These are phyloP conservation scores for Tetracladium marchalianum DNA, from an alignment of 495 filamentous ascomycete species.

Conservation along the genomic window DNA sequence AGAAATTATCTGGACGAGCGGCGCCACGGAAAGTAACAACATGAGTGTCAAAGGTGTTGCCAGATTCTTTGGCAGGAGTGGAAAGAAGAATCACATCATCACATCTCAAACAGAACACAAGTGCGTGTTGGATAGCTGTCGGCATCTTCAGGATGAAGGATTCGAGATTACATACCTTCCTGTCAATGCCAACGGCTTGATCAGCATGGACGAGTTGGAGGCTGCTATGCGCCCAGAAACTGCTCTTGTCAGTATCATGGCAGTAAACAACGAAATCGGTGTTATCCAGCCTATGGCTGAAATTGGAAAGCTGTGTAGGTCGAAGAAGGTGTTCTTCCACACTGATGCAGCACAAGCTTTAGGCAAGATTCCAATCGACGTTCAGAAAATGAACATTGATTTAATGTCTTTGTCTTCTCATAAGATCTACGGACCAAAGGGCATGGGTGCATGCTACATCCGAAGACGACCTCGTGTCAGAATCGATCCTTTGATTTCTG, in stretches of 20 bases:
- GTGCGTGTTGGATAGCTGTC: slow-evolving; percentile 93
- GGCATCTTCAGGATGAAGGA: slow-evolving; percentile 93
- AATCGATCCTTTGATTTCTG: slow-evolving; percentile 90
- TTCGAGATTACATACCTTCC: slow-evolving; percentile 94
- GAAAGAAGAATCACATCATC: slow-evolving; percentile 98
- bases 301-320: slow-evolving; percentile 85
- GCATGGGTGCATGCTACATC: slow-evolving; percentile 92
- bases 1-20: slow-evolving; percentile 97
- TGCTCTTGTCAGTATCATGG: slow-evolving; percentile 89
- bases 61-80: slow-evolving; percentile 80
- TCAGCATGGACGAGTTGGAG: slow-evolving; percentile 80
- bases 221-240: slow-evolving; percentile 87
- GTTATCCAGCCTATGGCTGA: slow-evolving; percentile 92
- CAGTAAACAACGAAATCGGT: slow-evolving; percentile 98
- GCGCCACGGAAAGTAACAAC: slow-evolving; percentile 97
- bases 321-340: slow-evolving; percentile 95
- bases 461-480: slow-evolving; percentile 85
- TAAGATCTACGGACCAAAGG: slow-evolving; percentile 98
- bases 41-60: slow-evolving; percentile 99
- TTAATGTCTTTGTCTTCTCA: slow-evolving; percentile 98
- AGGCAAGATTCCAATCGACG: slow-evolving; percentile 92
- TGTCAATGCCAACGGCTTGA: slow-evolving; percentile 72
- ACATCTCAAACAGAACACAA: slow-evolving; percentile 98
- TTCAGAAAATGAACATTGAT: slow-evolving; percentile 94
- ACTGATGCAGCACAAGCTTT: slow-evolving; percentile 96